A percentile compares a stretch with the other conserved stretches of the same genome.
Conservation (phyloP, 305 asterid species). For the Plantago coronopus region DNA sequence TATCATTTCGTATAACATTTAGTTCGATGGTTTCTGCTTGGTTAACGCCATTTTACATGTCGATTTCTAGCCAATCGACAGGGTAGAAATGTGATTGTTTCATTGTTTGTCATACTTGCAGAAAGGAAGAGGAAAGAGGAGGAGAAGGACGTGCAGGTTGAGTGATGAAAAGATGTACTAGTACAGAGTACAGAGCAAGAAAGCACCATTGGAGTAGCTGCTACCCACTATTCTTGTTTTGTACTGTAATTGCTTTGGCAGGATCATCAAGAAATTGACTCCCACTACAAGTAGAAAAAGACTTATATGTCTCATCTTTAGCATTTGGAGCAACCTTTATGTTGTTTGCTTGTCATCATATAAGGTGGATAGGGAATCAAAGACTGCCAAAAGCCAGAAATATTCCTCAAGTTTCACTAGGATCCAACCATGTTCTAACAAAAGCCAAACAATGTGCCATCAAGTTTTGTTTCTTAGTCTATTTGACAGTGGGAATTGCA, state of each 20-base stretch:
- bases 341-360: slow-evolving; percentile 49
- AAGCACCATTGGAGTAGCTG: slow-evolving; percentile 16
- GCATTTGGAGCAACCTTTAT: slow-evolving; percentile 32
- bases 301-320: slow-evolving; percentile 28
- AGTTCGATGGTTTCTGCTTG: too few species aligned
- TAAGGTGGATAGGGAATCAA: slow-evolving; percentile 59
- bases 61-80: too few species aligned
- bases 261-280: slow-evolving; percentile 22
- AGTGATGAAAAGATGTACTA: slow-evolving; percentile 1
- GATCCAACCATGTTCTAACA: slow-evolving; percentile 56
- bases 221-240: slow-evolving; percentile 26
- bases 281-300: slow-evolving; percentile 20
- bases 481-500: slow-evolving; percentile 40
- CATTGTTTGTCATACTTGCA: too few species aligned
- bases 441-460: slow-evolving; percentile 44
- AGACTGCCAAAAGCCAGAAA: slow-evolving; percentile 39
- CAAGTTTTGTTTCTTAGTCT: slow-evolving; percentile 32
- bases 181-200: slow-evolving; percentile 2
- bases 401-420: slow-evolving; percentile 41
- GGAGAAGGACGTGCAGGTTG: background rate
- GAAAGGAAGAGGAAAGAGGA: too few species aligned
- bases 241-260: slow-evolving; percentile 27
- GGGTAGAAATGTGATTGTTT: too few species aligned
- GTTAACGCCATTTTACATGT: too few species aligned
- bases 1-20: background rate